phyloP scores from a whole-genome alignment of 2,329 filamentous ascomycete species.

The Penicillium sp. region DNA sequence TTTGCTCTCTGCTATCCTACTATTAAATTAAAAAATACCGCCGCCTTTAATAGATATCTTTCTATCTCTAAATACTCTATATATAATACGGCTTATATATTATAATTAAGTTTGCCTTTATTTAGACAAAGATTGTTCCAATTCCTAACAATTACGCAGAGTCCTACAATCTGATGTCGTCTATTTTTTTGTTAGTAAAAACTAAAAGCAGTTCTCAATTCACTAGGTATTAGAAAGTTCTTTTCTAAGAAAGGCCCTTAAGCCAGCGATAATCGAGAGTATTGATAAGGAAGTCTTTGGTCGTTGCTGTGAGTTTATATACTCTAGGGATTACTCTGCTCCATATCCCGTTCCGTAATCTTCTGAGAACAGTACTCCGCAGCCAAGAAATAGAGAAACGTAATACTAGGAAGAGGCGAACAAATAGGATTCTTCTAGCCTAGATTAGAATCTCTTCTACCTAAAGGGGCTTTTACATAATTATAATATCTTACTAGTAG shows the following conservation, averaged over 20 bases:
- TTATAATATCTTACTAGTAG: background rate
- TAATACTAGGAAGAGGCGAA: background rate
- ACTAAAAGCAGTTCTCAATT: background rate
- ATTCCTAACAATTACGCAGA: background rate
- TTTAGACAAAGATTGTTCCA: background rate
- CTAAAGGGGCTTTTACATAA: background rate
- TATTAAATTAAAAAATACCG: background rate
- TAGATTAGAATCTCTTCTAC: background rate
- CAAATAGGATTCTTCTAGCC: background rate
- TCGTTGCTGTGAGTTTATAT: background rate
- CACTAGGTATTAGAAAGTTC: background rate
- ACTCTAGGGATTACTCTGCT: background rate
- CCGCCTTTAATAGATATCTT: background rate
- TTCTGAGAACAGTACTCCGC: no score
- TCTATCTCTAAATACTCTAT: background rate
- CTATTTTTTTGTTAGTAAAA: background rate
- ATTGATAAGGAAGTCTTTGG: background rate
- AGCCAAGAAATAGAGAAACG: background rate
- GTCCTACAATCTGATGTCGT: background rate
- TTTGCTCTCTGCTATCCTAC: background rate
- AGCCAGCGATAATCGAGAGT: background rate
- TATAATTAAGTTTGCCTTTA: background rate
- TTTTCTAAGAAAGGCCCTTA: background rate
- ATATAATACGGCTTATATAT: background rate
- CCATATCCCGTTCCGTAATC: no score